phyloP scores from a whole-genome alignment of 23 red algal species.

The Gracilaria domingensis region DNA sequence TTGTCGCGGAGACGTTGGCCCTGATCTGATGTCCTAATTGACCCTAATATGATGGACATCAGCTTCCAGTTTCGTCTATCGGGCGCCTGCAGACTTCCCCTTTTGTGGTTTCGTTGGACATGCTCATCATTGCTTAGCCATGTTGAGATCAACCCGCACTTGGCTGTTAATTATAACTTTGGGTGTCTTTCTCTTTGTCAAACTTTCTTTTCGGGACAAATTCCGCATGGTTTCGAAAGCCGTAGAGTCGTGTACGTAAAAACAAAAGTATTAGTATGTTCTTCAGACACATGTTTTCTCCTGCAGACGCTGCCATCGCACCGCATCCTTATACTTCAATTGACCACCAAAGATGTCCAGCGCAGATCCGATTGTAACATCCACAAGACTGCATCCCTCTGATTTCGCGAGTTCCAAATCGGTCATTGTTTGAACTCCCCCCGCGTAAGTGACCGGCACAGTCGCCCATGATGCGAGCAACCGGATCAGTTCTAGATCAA shows the following conservation, averaged over 20 bases:
- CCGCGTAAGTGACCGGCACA: constrained; percentile 89
- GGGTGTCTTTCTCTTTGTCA: not conserved
- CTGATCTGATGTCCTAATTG: not conserved
- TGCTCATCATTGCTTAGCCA: not conserved
- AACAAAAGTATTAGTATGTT: no score
- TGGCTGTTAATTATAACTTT: not conserved
- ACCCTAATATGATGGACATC: not conserved
- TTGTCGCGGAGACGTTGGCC: not conserved
- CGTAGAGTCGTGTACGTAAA: constrained; percentile 24
- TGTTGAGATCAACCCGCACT: not conserved
- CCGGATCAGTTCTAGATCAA: constrained; percentile 75
- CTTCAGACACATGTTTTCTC: not conserved
- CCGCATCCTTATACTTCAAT: constrained; percentile 81
- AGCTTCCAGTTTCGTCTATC: not conserved
- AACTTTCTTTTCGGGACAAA: not conserved
- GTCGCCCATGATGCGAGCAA: constrained; percentile 53
- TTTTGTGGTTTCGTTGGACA: not conserved
- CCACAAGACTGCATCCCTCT: constrained; percentile 78
- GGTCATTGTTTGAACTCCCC: constrained; percentile 72
- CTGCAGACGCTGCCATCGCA: constrained; percentile 63
- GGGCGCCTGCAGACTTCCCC: not conserved
- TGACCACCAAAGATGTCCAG: constrained; percentile 94
- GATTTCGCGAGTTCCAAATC: constrained; percentile 77
- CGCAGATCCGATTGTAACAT: constrained; percentile 95
- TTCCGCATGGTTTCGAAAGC: not conserved